Base-by-base conservation (phyloP, 768 basidiomycete species). In the Leucocoprinus sp. region DNA sequence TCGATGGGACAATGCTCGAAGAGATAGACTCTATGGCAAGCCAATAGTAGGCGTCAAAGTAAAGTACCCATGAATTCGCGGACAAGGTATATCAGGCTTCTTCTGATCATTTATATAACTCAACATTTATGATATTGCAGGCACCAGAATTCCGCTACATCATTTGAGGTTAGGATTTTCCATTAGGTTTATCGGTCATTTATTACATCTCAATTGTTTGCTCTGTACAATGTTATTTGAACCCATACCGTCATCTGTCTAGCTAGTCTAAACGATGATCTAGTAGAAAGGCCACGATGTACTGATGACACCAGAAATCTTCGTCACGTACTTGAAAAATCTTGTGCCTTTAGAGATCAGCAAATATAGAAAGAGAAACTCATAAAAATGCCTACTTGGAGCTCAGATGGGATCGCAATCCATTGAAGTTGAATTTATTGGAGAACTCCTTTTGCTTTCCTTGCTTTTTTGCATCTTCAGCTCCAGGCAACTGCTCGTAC, bases 101-200 rank as follows among this genome's bases (percentile, higher is more conserved):
- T 17, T 21, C 1, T n/a, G n/a, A 14, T 49, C 23, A 9, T 33
- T 37, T n/a, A 14, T 35, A 6, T 11, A 17, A 36, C n/a, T 15
- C 2, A 18, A n/a, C 26, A 41, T 21, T 6, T 6, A 18, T 31
- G 6, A 14, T 21, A n/a, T n/a, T 12, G 8, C 24, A 82, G 81
- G 78, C 81, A 0, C 74, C 75, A 2, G 64, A 65, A 15, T 84
- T 83, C 66, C 75, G 81, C 42, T 84, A 83, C 49, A 54, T 75
- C 2, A 60, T 62, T 42, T 71, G 45, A 61, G 50, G 37, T 52
- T 8, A 39, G 23, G 19, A 37, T 37, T 11, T 7, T 31, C n/a
- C 9, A 4, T 31, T 31, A 4, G 31, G 5, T n/a, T n/a, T 31
- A 8, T 12, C n/a, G 14, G 4, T 31, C 4, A 3, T 31, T 14